Conservation (phyloP, 1,139 yeast species). For the Cylindricascospora bacillispora region DNA sequence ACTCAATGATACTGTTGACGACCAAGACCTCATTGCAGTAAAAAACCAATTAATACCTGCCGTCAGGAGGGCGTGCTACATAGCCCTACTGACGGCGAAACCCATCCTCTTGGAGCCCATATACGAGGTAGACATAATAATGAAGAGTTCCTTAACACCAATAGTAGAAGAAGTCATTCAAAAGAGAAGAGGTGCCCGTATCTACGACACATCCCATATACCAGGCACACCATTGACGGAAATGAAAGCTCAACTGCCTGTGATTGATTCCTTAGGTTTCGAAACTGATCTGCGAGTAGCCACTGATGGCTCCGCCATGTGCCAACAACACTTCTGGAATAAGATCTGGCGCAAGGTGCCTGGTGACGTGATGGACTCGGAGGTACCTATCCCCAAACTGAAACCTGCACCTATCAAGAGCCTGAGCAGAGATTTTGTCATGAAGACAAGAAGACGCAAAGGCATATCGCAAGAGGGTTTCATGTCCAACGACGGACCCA, state of each 20-base stretch:
- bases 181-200: constrained; percentile 53
- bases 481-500: constrained; percentile 60
- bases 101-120: constrained; percentile 81
- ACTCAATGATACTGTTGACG: constrained; percentile 29
- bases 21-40: constrained; percentile 25
- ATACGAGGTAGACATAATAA: constrained; percentile 48
- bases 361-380: constrained; percentile 77
- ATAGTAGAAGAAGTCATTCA: constrained; percentile 41
- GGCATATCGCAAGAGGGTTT: constrained; percentile 54
- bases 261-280: constrained; percentile 79
- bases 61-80: constrained; percentile 71
- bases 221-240: constrained; percentile 63
- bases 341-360: constrained; percentile 64
- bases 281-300: constrained; percentile 74
- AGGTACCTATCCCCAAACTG: constrained; percentile 50
- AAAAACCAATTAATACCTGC: constrained; percentile 70
- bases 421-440: constrained; percentile 75
- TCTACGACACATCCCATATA: constrained; percentile 41
- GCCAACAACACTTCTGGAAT: constrained; percentile 48
- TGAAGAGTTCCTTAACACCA: constrained; percentile 36
- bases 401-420: constrained; percentile 61
- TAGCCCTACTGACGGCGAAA: constrained; percentile 64
- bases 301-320: constrained; percentile 68
- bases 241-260: constrained; percentile 62
- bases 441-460: constrained; percentile 80